Conservation (phyloP, 2,329 filamentous ascomycete genomes). For the Fusarium illudens region DNA sequence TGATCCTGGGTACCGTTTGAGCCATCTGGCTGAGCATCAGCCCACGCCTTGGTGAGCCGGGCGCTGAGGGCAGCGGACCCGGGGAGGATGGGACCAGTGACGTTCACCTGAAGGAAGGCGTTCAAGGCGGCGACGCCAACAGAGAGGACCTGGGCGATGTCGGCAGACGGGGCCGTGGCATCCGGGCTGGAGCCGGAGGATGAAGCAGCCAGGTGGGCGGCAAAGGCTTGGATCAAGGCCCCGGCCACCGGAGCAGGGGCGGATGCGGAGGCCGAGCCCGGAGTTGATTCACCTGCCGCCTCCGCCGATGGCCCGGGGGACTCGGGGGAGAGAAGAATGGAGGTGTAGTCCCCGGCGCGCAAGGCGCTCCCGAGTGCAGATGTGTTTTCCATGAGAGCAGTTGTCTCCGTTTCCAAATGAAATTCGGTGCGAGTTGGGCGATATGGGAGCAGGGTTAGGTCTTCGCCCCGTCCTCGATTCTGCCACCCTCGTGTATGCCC, state of each 20-base stretch:
- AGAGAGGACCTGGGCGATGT: slow-evolving; percentile 32
- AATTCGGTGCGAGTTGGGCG: slow-evolving; percentile 14
- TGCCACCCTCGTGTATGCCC: not conserved
- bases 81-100: slow-evolving; percentile 82
- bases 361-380: slow-evolving; percentile 31
- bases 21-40: slow-evolving; percentile 14
- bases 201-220: slow-evolving; percentile 13
- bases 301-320: not conserved
- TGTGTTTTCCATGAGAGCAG: slow-evolving; percentile 3
- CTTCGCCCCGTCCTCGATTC: slow-evolving; percentile 21
- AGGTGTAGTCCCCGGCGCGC: slow-evolving; percentile 37
- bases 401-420: not conserved
- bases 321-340: slow-evolving; percentile 35
- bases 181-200: slow-evolving; percentile 2
- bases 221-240: slow-evolving; percentile 35
- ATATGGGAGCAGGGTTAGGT: slow-evolving; percentile 31
- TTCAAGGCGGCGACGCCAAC: slow-evolving; percentile 61
- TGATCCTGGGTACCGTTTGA: slow-evolving; percentile 43
- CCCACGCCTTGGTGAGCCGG: slow-evolving; percentile 53
- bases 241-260: slow-evolving; percentile 35
- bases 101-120: slow-evolving; percentile 85
- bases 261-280: slow-evolving; percentile 31
- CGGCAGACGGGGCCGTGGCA: not conserved
- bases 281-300: slow-evolving; percentile 16
- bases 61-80: slow-evolving; percentile 43